Base-by-base conservation (phyloP, 2,329 filamentous ascomycete species). In the Fusarium sp. region DNA sequence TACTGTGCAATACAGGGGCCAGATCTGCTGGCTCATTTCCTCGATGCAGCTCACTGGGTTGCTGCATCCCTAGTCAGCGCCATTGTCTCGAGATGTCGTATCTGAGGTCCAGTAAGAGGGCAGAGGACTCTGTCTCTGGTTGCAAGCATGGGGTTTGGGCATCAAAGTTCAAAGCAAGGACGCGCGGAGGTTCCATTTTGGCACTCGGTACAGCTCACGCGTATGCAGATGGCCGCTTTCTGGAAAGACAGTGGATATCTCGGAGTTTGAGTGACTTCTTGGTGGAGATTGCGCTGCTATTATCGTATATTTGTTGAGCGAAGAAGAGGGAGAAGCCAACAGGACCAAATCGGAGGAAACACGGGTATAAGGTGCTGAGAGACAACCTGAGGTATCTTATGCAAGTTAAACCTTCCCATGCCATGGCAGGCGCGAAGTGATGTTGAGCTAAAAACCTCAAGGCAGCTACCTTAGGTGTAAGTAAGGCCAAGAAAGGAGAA, bases 221-320 rank as follows among this genome's bases (percentile, higher is more conserved):
- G 51, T 61, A 74, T 74, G 63, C 63, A 66, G 63, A 59, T 58
- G 59, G 44, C 63, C 39, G 44, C 26, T 69, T 72, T 66, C 48
- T 58, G 41, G 41, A 68, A 63, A 56, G 73, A 17, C 41, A 45
- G 54, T 48, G 62, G 55, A 49, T 54, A 65, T 57, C 54, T 61
- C 58, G 67, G 56, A 41, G 47, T 38, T 59, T 35, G 58, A 57
- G 56, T 33, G 49, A 39, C 56, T 60, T 56, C 64, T 28, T 47
- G 59, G 64, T 75, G 60, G 72, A 70, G 63, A 75, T 38, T 48
- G 33, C 33, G 26, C 58, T 65, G 45, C 24, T 47, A 36, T 54
- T 42, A 62, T 61, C 33, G 56, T 65, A 39, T 59, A 52, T 69
- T 51, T 64, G 44, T 65, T 68, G 48, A 47, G 52, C 31, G 52